Percentiles rank a stretch among this genome's conserved stretches.
Conservation (phyloP, 1,284 basidiomycete species). For the Pascua guehoae region DNA sequence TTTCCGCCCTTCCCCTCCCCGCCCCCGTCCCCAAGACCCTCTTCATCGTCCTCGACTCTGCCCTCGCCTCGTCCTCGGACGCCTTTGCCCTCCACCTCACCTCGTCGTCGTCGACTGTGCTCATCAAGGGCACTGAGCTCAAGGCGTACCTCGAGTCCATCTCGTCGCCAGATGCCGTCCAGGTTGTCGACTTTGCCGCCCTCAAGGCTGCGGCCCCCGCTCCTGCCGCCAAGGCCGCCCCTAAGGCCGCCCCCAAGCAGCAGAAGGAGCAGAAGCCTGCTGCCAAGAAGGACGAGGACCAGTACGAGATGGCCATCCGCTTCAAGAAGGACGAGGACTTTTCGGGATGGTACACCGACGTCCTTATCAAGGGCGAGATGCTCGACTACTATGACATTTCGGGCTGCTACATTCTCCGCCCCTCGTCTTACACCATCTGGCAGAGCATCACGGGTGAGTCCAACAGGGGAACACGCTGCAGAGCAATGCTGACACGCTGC, state of each 20-base stretch:
- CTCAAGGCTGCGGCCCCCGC: slow-evolving; percentile 53
- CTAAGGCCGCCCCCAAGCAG: slow-evolving; percentile 9
- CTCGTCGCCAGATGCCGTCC: slow-evolving; percentile 30
- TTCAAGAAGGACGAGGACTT: slow-evolving; percentile 95
- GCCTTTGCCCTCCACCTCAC: slow-evolving; percentile 71
- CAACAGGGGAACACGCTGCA: slow-evolving; percentile 30
- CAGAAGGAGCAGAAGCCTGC: slow-evolving; percentile 22
- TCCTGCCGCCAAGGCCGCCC: slow-evolving; percentile 10
- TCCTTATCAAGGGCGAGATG: slow-evolving; percentile 98
- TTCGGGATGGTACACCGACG: slow-evolving; percentile 88
- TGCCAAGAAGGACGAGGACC: slow-evolving; percentile 71
- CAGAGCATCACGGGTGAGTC: slow-evolving; percentile 75
- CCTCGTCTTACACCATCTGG: slow-evolving; percentile 97
- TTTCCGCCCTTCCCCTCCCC: slow-evolving; percentile 73
- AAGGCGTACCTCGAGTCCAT: slow-evolving; percentile 67
- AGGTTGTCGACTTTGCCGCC: slow-evolving; percentile 65
- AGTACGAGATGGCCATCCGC: slow-evolving; percentile 85
- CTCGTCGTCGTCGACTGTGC: slow-evolving; percentile 65
- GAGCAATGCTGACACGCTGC: too few relatives aligned
- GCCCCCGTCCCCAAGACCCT: slow-evolving; percentile 69
- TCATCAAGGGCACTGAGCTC: slow-evolving; percentile 73
- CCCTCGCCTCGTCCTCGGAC: slow-evolving; percentile 60
- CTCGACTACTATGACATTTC: slow-evolving; percentile 98
- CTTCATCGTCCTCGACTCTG: slow-evolving; percentile 69
- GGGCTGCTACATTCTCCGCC: slow-evolving; percentile 97